These are phyloP conservation scores for Tolypocladium paradoxum DNA, from an alignment of 2,329 filamentous ascomycete genomes.

Conservation along the genomic window DNA sequence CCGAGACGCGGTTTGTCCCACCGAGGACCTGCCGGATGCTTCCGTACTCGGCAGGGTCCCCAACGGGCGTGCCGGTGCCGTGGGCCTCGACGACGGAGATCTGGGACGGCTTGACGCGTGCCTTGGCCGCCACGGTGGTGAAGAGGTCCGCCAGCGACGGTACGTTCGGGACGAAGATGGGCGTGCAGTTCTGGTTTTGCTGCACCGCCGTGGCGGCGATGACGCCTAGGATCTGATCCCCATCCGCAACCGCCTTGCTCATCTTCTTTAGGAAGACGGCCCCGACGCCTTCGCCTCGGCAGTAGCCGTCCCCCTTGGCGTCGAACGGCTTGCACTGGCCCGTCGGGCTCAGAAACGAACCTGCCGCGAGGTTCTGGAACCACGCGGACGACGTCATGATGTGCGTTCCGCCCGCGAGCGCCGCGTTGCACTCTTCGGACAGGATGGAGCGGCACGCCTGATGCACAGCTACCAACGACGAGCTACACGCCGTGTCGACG, in stretches of 20 bases:
- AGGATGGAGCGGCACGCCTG: conserved; percentile 18
- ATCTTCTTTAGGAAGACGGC: conserved; percentile 37
- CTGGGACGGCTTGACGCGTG: conserved; percentile 7
- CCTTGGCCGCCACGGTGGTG: conserved; percentile 21
- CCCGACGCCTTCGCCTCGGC: conserved; percentile 35
- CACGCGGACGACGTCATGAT: conserved; percentile 19
- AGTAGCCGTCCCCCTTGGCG: conserved; percentile 36
- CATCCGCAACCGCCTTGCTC: conserved; percentile 32
- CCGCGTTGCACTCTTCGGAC: conserved; percentile 18
- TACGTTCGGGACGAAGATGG: conserved; percentile 29
- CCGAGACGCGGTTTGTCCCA: conserved; percentile 3
- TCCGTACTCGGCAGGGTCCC: conserved; percentile 35
- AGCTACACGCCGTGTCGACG: conserved; percentile 28
- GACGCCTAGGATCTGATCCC: conserved; percentile 31
- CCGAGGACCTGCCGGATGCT: conserved; percentile 6
- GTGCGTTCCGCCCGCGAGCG: conserved; percentile 28
- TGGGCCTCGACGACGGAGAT: conserved; percentile 30
- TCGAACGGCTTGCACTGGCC: conserved; percentile 23
- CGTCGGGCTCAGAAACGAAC: conserved; percentile 16
- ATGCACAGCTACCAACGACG: conserved; percentile 24
- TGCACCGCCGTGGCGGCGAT: conserved; percentile 27
- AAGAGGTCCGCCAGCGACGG: conserved; percentile 3
- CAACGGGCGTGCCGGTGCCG: conserved; percentile 40
- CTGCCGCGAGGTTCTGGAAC: conserved; percentile 13
- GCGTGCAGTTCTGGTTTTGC: conserved; percentile 29